These are phyloP conservation scores for Ramaria rubella DNA, from an alignment of 768 basidiomycete species.

Conservation along the genomic window DNA sequence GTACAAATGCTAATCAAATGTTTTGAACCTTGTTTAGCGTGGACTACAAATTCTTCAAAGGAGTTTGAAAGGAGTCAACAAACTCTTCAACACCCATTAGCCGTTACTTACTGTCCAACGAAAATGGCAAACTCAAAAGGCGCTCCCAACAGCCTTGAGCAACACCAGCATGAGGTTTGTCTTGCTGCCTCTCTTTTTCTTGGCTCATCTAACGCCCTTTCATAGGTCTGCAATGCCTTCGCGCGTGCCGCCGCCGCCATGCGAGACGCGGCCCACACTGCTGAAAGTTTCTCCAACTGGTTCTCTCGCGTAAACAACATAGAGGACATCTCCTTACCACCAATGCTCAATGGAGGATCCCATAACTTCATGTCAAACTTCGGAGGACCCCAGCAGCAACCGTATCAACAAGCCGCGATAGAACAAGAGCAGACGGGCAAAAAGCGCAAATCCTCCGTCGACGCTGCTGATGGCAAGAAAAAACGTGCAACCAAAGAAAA, in stretches of 20 bases:
- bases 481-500: constrained; percentile 47
- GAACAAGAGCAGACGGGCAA: constrained; percentile 12
- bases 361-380: not conserved
- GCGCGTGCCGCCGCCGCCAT: constrained; percentile 49
- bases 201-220: constrained; percentile 50
- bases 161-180: constrained; percentile 9
- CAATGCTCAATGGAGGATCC: not conserved
- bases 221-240: constrained; percentile 13
- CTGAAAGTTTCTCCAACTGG: constrained; percentile 52
- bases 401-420: constrained; percentile 11
- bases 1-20: constrained; percentile 1
- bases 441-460: constrained; percentile 15
- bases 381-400: constrained; percentile 25
- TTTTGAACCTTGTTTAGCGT: constrained; percentile 3
- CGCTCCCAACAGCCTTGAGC: not conserved
- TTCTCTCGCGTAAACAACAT: constrained; percentile 26
- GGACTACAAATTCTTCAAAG: constrained; percentile 9
- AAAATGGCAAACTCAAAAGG: constrained; percentile 4
- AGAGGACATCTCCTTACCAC: not conserved
- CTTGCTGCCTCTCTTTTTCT: constrained; percentile 2
- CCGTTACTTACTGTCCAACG: not conserved
- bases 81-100: not conserved
- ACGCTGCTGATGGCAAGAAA: constrained; percentile 36
- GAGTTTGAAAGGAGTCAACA: not conserved
- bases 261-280: constrained; percentile 53